Evolutionary conservation across 495 filamentous ascomycete species (phyloP).

Genomic region (Chaetomium cochliodes): DNA sequence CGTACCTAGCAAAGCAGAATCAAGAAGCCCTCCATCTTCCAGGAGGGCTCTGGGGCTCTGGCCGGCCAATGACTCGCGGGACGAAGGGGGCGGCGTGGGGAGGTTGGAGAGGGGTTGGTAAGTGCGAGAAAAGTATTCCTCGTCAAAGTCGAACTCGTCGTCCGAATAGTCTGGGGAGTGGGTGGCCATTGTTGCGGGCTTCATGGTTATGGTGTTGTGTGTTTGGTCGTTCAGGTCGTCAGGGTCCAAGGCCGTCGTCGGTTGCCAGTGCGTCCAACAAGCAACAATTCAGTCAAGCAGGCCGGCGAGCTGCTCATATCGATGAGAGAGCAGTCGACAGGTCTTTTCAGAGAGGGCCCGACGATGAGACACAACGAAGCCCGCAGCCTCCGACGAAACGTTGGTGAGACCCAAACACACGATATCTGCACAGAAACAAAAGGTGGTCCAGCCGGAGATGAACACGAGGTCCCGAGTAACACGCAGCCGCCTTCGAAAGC

Average conservation of each 20-base stretch:
- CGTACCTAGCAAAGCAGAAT: conserved; percentile 49
- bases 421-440: neutral
- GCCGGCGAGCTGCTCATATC: conserved; percentile 40
- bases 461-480: conserved; percentile 37
- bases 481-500: conserved; percentile 10
- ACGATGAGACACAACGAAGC: conserved; percentile 20
- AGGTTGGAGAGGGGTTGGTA: conserved; percentile 61
- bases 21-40: conserved; percentile 45
- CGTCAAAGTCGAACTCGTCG: conserved; percentile 52
- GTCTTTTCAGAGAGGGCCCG: conserved; percentile 12
- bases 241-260: conserved; percentile 28
- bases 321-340: conserved; percentile 19
- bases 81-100: conserved; percentile 58
- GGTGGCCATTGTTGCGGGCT: conserved; percentile 26
- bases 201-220: conserved; percentile 5
- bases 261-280: conserved; percentile 35
- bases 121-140: conserved; percentile 55
- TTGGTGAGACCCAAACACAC: conserved; percentile 7
- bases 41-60: conserved; percentile 43
- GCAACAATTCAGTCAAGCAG: conserved; percentile 35
- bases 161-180: conserved; percentile 39
- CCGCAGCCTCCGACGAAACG: conserved; percentile 17
- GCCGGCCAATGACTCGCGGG: conserved; percentile 41
- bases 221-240: conserved; percentile 23
- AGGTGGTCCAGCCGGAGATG: conserved; percentile 6